Conservation (phyloP, 1,139 yeast species). For the Pichiaceae sp. region DNA sequence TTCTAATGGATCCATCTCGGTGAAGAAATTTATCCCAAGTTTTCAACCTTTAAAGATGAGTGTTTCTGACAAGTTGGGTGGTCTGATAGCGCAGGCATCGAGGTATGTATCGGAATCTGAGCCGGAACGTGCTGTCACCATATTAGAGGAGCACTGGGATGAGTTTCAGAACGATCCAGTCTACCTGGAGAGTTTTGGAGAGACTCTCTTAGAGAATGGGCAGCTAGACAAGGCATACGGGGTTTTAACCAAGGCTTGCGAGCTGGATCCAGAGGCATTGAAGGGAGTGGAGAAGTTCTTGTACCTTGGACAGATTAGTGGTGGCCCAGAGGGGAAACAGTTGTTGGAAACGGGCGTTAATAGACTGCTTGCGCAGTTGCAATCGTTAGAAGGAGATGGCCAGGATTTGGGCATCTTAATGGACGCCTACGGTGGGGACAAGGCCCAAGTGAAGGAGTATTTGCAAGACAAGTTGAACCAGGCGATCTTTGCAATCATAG, state of each 20-base stretch:
- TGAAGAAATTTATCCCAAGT: too few species aligned
- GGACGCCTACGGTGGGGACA: conserved; percentile 23
- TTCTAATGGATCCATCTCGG: conserved; percentile 31
- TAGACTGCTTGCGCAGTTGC: conserved; percentile 37
- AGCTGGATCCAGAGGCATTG: conserved; percentile 58
- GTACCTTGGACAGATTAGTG: conserved; percentile 84
- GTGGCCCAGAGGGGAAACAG: conserved; percentile 71
- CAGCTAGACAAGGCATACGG: conserved; percentile 73
- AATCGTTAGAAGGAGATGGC: conserved; percentile 20
- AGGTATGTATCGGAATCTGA: conserved; percentile 26
- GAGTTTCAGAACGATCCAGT: conserved; percentile 25
- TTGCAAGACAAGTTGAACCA: conserved; percentile 52
- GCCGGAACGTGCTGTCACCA: conserved; percentile 31
- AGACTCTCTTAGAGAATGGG: conserved; percentile 68
- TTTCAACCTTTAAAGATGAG: not conserved
- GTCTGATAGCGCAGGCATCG: conserved; percentile 24
- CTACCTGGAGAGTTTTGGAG: conserved; percentile 52
- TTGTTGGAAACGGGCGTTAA: conserved; percentile 57
- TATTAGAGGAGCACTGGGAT: conserved; percentile 26
- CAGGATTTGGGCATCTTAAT: conserved; percentile 15
- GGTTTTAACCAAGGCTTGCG: conserved; percentile 53
- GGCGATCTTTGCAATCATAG: conserved; percentile 80
- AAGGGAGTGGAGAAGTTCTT: conserved; percentile 73
- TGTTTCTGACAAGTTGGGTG: conserved; percentile 5
- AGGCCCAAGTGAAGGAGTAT: conserved; percentile 19